phyloP scores from a whole-genome alignment of 164 flowering plant genomes.

The Vitis amurensis region DNA sequence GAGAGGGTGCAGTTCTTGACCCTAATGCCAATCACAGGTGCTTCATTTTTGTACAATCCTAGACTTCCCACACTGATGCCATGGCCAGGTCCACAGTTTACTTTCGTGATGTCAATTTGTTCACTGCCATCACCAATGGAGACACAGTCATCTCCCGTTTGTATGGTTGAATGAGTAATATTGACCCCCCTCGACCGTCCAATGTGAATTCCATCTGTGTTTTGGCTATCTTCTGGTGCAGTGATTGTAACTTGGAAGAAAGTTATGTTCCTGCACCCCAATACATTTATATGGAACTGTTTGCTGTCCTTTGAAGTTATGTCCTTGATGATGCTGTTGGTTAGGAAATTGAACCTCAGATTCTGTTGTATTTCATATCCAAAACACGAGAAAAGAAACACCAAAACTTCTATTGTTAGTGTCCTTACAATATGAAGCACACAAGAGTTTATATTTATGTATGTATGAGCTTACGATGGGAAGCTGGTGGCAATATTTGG shows the following conservation, averaged over 20 bases:
- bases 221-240: conserved; percentile 41
- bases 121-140: conserved; percentile 52
- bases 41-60: conserved; percentile 40
- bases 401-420: neutral
- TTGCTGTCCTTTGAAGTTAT: conserved; percentile 48
- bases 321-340: conserved; percentile 19
- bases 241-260: conserved; percentile 20
- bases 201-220: conserved; percentile 72
- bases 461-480: conserved; percentile 20
- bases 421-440: neutral
- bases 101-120: conserved; percentile 9
- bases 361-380: conserved; percentile 24
- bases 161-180: conserved; percentile 26
- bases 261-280: conserved; percentile 31
- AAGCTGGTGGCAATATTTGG: conserved; percentile 10
- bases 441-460: no score
- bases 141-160: conserved; percentile 67
- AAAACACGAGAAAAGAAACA: no score
- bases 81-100: conserved; percentile 60
- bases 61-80: conserved; percentile 64
- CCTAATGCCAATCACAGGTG: conserved; percentile 23
- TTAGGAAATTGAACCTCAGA: conserved; percentile 36
- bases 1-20: conserved; percentile 43
- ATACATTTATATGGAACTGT: conserved; percentile 35
- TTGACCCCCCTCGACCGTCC: conserved; percentile 31